Evolutionary conservation across 2,329 filamentous ascomycete genomes (phyloP), one percentile per base, ranked within the genome.

Genomic region (Aspergillus hiratsukae): DNA sequence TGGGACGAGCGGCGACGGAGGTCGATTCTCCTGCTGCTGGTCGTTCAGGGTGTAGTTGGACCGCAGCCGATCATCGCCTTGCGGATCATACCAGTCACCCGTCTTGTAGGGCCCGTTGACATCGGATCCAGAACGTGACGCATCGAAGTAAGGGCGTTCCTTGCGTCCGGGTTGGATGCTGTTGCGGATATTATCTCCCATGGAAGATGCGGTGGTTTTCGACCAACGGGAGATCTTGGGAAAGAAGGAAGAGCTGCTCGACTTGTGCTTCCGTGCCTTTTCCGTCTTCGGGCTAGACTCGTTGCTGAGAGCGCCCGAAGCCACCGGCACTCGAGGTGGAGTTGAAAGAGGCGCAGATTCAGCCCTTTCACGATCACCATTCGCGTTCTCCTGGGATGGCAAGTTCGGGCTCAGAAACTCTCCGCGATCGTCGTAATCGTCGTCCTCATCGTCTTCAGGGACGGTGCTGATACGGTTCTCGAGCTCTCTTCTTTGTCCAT

Each of bases 141-240:
- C 74, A 69, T 83, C 72, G 62, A 82, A 81, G 75, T 85, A 72
- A 74, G 86, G 75, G 78, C 87, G 72, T 80, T 86, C 75, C 78
- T 86, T 76, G 49, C 80, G 80, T 48, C 79, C 80, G 28, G 71
- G 68, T 54, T 78, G 76, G 48, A 74, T 72, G 65, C 85, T 90
- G 66, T 83, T 85, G 43, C 88, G 85, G 71, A 92, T 88, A 43
- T 87, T 88, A 64, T 88, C 88, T 48, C 90, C 87, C 46, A 91
- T 86, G 58, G 91, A 96, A 0, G 91, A 96, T 3, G 92, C 84
- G 0, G 94, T 99, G 2, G 93, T 97, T 76, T 95, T 94, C 0
- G 93, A 97, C 94, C 94, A 99, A 46, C 94, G 85, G 5, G 94
- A 97, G 60, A 96, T 92, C 78, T 96, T 97, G 25, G 92, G 91